A percentile compares a stretch with the other conserved stretches of the same genome.
Conservation (phyloP, 2,329 filamentous ascomycete genomes). For the Paramyrothecium sp. region DNA sequence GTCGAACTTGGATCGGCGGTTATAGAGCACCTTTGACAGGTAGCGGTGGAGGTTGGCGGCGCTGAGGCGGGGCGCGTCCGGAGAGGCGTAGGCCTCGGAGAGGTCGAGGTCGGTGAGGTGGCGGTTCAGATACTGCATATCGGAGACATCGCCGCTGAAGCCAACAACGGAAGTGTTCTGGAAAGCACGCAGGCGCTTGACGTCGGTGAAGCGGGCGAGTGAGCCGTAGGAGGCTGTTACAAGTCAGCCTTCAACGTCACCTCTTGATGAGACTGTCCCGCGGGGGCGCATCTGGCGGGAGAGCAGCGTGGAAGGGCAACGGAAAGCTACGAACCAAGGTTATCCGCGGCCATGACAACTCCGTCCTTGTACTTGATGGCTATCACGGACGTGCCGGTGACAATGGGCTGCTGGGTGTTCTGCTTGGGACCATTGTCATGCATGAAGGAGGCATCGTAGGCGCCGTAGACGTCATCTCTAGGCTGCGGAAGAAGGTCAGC, state of each 20-base stretch:
- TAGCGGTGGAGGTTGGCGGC: conserved; percentile 97
- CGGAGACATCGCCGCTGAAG: conserved; percentile 94
- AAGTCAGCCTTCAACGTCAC: not conserved
- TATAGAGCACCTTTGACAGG: conserved; percentile 93
- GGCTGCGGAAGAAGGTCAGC: conserved; percentile 57
- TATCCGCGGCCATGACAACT: conserved; percentile 95
- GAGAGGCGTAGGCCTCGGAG: conserved; percentile 75
- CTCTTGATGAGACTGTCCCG: too few species aligned
- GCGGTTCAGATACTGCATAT: conserved; percentile 98
- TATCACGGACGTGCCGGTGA: conserved; percentile 94
- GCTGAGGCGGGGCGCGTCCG: conserved; percentile 57
- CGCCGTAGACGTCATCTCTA: conserved; percentile 93
- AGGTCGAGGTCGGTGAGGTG: conserved; percentile 84
- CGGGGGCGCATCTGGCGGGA: too few species aligned
- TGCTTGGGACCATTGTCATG: conserved; percentile 69
- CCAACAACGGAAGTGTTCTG: conserved; percentile 82
- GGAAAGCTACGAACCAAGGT: conserved; percentile 89
- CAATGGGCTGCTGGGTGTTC: conserved; percentile 88
- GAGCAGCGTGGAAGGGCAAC: too few species aligned
- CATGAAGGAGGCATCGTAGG: conserved; percentile 87
- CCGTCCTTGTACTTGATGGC: conserved; percentile 95
- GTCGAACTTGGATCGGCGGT: conserved; percentile 91
- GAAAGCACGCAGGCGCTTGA: conserved; percentile 91
- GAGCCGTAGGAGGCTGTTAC: conserved; percentile 89
- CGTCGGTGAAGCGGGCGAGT: conserved; percentile 91